Evolutionary conservation across 2,329 filamentous ascomycete species (phyloP), one percentile per base, ranked within the genome.

Genomic region (Fusarium mexicanum): DNA sequence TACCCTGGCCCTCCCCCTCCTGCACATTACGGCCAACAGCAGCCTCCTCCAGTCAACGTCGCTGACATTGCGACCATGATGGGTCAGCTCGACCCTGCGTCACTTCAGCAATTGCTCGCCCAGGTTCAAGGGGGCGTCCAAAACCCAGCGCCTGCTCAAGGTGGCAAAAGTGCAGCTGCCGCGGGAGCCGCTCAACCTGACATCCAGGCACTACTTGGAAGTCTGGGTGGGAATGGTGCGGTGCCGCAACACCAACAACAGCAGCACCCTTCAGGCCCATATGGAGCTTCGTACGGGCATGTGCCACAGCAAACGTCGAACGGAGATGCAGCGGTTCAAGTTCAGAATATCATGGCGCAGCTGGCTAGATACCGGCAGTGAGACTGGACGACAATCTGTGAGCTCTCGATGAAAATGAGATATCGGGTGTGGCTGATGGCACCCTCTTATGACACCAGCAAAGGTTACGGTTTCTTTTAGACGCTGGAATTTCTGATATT

Each of bases 301-400:
- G 80, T 78, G 58, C 76, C 72, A 8, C 79, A 80, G 51, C 77
- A 71, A 58, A 73, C 79, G 29, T 69, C 74, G 29, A 73, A 79
- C 62, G 78, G 79, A 18, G 82, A 84, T 62, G 81, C 84, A 18
- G 84, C 86, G 14, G 85, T 91, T 18, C 86, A 90, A 61, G 87
- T 94, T 76, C 89, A 92, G 79, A 92, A 93, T 76, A 93, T 95
- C 59, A 92, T 95, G 89, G 91, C 91, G 20, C 91, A 93, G 77
- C 83, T 94, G 67, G 89, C 91, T 53, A 90, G 88, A 75, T 92
- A 90, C 78, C 87, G 91, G 72, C 88, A 91, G 79, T 90, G 59
- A 59, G 55, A 55, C 35, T 51, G 53, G 31, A 37, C 8, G 38
- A 31, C 38, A 29, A 67, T 26, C n/a, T 31, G 26, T 38, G n/a